Conservation (phyloP, 176 grass and related monocot genomes). For the Chloris gayana region DNA sequence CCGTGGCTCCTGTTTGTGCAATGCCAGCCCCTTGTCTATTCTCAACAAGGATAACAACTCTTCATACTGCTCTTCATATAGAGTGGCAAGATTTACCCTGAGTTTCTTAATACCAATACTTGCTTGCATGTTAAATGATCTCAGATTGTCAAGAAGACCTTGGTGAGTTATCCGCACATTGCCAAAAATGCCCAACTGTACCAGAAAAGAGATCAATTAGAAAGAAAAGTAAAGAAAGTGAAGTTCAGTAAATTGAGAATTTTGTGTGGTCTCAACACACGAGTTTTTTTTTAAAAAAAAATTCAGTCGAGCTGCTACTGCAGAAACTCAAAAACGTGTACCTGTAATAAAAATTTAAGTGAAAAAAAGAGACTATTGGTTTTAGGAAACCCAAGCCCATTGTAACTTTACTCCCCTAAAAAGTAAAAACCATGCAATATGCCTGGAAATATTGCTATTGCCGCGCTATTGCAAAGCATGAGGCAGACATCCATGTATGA, state of each 20-base stretch:
- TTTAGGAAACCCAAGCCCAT: background rate
- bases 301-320: background rate
- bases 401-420: background rate
- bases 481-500: background rate
- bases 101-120: constrained; percentile 60
- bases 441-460: background rate
- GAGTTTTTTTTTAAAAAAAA: background rate
- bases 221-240: background rate
- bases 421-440: constrained; percentile 21
- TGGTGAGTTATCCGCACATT: constrained; percentile 60
- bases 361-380: background rate
- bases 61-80: constrained; percentile 60
- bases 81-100: constrained; percentile 54
- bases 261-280: background rate
- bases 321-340: background rate
- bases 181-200: constrained; percentile 72
- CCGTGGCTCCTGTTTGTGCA: constrained; percentile 36
- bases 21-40: constrained; percentile 47
- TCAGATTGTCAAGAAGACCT: constrained; percentile 69
- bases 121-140: constrained; percentile 58
- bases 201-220: constrained; percentile 9
- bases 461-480: background rate
- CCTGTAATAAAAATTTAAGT: too few species aligned
- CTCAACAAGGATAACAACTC: constrained; percentile 62
- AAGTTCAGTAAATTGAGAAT: background rate